Evolutionary conservation across 2,329 filamentous ascomycete genomes (phyloP).

Genomic region (Diplodia scrobiculata): DNA sequence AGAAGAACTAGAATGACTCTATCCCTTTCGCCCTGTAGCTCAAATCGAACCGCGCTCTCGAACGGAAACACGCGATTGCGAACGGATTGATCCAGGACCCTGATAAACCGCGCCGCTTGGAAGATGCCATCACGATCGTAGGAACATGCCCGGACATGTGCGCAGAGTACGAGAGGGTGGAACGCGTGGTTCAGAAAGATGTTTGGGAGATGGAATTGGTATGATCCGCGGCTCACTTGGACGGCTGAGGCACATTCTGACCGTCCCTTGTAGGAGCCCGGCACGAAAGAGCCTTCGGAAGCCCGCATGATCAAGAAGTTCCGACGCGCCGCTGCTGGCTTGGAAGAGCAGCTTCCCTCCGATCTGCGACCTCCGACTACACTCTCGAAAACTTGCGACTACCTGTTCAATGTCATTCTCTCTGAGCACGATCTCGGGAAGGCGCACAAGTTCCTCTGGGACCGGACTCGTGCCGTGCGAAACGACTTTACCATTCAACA

Average conservation of each 20-base stretch:
- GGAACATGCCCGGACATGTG: slow-evolving; percentile 67
- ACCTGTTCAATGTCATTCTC: slow-evolving; percentile 49
- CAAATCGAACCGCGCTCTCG: slow-evolving; percentile 30
- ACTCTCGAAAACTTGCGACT: slow-evolving; percentile 44
- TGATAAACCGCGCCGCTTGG: slow-evolving; percentile 60
- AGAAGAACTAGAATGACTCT: slow-evolving; percentile 29
- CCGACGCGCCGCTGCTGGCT: slow-evolving; percentile 63
- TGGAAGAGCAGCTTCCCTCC: slow-evolving; percentile 64
- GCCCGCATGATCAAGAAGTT: slow-evolving; percentile 66
- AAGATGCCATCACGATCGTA: slow-evolving; percentile 62
- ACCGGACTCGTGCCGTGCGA: slow-evolving; percentile 64
- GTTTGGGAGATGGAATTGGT: slow-evolving; percentile 64
- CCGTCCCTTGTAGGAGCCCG: slow-evolving; percentile 40
- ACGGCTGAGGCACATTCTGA: slow-evolving; percentile 33
- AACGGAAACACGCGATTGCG: slow-evolving; percentile 48
- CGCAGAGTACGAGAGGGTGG: slow-evolving; percentile 63
- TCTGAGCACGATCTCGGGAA: slow-evolving; percentile 49
- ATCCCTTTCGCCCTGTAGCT: slow-evolving; percentile 28
- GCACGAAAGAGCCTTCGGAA: slow-evolving; percentile 49
- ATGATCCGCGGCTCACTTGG: slow-evolving; percentile 27
- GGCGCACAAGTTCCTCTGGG: slow-evolving; percentile 67
- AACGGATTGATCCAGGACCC: slow-evolving; percentile 61
- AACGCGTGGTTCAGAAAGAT: slow-evolving; percentile 64
- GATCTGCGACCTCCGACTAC: slow-evolving; percentile 61
- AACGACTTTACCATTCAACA: slow-evolving; percentile 68